Conservation (phyloP, 345 rosid genomes). For the Reutealis trisperma region DNA sequence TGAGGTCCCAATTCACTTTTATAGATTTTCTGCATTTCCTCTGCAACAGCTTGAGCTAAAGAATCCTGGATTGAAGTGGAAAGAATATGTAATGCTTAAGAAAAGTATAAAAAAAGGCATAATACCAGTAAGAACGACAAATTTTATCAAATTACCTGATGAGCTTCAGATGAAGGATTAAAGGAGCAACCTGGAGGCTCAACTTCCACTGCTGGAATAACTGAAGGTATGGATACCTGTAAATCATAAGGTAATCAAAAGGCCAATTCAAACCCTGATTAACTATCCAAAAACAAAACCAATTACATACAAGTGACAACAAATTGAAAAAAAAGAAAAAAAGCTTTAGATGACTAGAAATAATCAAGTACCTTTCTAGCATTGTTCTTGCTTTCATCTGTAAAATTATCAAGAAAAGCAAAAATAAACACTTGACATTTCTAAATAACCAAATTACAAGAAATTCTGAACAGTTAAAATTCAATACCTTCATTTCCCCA, state of each 20-base stretch:
- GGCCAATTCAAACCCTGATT: background rate
- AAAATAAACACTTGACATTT: background rate
- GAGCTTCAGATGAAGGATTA: constrained; percentile 80
- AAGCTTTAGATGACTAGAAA: background rate
- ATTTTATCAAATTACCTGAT: constrained; percentile 52
- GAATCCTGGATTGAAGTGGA: constrained; percentile 56
- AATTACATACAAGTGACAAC: background rate
- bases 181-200: constrained; percentile 92
- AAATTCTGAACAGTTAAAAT: background rate
- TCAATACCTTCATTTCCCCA: constrained; percentile 68
- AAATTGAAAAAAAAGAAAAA: background rate
- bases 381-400: constrained; percentile 48
- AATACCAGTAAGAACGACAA: background rate
- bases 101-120: background rate
- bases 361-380: constrained; percentile 50
- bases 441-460: background rate
- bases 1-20: constrained; percentile 81
- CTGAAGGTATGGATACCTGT: constrained; percentile 53
- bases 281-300: background rate
- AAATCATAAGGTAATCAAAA: background rate
- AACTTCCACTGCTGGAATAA: constrained; percentile 91
- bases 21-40: constrained; percentile 88
- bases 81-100: background rate
- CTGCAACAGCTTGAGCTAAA: constrained; percentile 92
- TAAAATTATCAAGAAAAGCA: constrained; percentile 12